Base-by-base conservation (phyloP, 176 grass and related monocot species). In the Musa beccarii region DNA sequence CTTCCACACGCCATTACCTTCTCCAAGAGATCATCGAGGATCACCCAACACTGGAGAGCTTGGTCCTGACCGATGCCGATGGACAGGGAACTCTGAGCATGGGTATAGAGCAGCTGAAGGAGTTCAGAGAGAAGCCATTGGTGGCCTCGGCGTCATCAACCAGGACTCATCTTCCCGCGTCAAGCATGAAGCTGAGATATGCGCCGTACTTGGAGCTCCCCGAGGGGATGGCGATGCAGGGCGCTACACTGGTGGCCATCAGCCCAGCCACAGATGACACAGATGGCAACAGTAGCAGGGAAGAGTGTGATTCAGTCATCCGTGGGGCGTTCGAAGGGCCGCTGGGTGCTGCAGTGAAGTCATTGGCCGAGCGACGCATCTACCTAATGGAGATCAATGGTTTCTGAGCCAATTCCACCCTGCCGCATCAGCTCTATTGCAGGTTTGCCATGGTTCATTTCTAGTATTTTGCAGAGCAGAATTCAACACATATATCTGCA, bases 191-290 rank as follows among this genome's bases (percentile, higher is more conserved):
- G 66, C 17, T 69, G 29, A 69, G 66, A 43, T 69, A 69, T 69
- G 66, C 66, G 29, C 66, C 66, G 49, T 69, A 69, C 66, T 69
- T 69, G 66, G 66, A 69, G 66, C 66, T 69, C 14, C 66, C 66
- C 8, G 34, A 69, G 66, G 66, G 66, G 9, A 43, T 69, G 66
- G 66, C 26, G 17, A 69, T 69, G 66, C 66, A 69, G 34, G 66
- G 66, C 16, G 66, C 66, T 51, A 69, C 66, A n/a, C 66, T 69
- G 9, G 66, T 69, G 12, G 28, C 66, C 29, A 69, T 69, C 28
- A 69, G 49, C 14, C 66, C 66, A 17, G 66, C 66, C 13, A 43
- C 8, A 16, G 66, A 69, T 24, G 66, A 28, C 66, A 51, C 16
- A 24, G 19, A 43, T 20, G 66, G 66, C 15, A 17, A 50, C 20